A percentile compares a stretch with the other conserved stretches of the same genome.
Evolutionary conservation across 106 monocot species (phyloP).

Genomic region (Dendrobium nobile): DNA sequence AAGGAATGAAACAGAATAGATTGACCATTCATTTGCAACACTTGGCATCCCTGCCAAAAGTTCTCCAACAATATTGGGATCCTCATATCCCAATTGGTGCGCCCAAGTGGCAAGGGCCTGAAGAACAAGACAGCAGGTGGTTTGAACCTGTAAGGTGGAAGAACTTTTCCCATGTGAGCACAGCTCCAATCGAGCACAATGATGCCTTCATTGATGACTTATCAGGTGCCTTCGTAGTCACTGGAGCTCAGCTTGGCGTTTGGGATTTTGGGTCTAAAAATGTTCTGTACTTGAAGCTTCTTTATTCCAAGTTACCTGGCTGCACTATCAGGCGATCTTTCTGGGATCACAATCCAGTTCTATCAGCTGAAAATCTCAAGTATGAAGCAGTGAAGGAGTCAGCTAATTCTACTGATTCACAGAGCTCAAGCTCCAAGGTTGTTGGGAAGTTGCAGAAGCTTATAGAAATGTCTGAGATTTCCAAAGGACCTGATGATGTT

Average conservation of each 20-base stretch:
- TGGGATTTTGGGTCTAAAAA: constrained; percentile 84
- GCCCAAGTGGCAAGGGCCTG: constrained; percentile 81
- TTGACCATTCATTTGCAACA: constrained; percentile 61
- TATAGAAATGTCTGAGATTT: constrained; percentile 58
- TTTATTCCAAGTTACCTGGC: constrained; percentile 63
- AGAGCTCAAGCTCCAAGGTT: constrained; percentile 26
- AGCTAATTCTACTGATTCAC: background rate
- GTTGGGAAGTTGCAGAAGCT: constrained; percentile 44
- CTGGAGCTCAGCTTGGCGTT: constrained; percentile 75
- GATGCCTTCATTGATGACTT: constrained; percentile 50
- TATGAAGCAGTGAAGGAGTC: background rate
- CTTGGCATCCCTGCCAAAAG: constrained; percentile 62
- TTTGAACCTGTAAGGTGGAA: constrained; percentile 83
- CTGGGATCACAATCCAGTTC: constrained; percentile 52
- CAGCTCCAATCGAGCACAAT: constrained; percentile 55
- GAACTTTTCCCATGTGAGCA: constrained; percentile 83
- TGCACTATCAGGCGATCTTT: constrained; percentile 68
- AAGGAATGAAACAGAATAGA: constrained; percentile 64
- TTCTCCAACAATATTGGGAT: constrained; percentile 69
- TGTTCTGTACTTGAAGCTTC: constrained; percentile 64
- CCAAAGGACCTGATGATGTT: constrained; percentile 56
- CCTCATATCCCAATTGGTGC: constrained; percentile 58
- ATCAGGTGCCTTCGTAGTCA: constrained; percentile 57
- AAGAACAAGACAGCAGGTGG: constrained; percentile 89
- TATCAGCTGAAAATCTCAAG: background rate